Conservation (phyloP, 2,329 filamentous ascomycete species). For the Boeremia lycopersici region DNA sequence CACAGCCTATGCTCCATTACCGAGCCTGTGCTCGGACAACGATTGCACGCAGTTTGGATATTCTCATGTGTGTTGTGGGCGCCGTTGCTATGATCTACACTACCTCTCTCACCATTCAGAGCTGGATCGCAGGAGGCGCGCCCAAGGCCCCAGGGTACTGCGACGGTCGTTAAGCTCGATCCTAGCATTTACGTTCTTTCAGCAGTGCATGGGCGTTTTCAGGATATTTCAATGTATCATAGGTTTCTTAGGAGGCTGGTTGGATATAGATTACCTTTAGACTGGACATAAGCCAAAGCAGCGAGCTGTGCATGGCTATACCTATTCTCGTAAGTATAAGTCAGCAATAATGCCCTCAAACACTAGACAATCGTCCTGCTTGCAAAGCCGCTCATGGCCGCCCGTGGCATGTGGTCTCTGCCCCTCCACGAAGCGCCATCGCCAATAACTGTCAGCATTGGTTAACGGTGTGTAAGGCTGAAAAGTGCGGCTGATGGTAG, state of each 20-base stretch:
- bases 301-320: background rate
- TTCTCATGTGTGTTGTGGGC: slow-evolving; percentile 80
- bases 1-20: slow-evolving; percentile 86
- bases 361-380: too few species aligned
- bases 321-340: background rate
- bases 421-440: background rate
- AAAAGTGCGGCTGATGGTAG: slow-evolving; percentile 13
- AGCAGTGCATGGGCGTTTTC: background rate
- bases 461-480: slow-evolving; percentile 7
- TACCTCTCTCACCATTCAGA: slow-evolving; percentile 81
- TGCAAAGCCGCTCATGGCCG: too few species aligned
- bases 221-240: slow-evolving; percentile 11
- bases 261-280: slow-evolving; percentile 4
- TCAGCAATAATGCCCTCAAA: background rate
- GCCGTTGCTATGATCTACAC: slow-evolving; percentile 90
- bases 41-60: slow-evolving; percentile 72
- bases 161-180: slow-evolving; percentile 49
- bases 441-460: background rate
- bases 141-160: slow-evolving; percentile 67
- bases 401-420: too few species aligned
- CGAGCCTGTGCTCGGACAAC: slow-evolving; percentile 74
- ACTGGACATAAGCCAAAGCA: slow-evolving; percentile 1
- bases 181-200: background rate
- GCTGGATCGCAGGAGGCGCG: slow-evolving; percentile 73
- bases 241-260: background rate